Evolutionary conservation across 2,329 filamentous ascomycete genomes (phyloP).

Genomic region (Malbranchea zuffiana): DNA sequence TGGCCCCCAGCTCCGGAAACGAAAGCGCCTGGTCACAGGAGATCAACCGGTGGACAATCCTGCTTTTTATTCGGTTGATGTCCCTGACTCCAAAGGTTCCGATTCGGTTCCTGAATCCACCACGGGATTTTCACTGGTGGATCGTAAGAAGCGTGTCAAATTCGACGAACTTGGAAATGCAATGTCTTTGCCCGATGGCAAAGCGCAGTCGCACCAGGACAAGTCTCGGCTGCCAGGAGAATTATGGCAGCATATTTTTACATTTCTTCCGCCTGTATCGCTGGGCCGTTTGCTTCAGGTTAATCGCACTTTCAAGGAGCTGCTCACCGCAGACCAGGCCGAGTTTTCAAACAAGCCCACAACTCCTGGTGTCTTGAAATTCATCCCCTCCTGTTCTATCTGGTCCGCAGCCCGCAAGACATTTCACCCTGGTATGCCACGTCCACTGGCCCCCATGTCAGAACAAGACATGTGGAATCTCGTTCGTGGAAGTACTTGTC

Average conservation of each 20-base stretch:
- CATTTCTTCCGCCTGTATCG: constrained; percentile 51
- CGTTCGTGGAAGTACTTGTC: constrained; percentile 51
- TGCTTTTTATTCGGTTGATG: constrained; percentile 4
- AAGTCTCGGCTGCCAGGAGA: constrained; percentile 43
- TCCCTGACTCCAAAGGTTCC: constrained; percentile 1
- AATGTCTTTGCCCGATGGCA: constrained; percentile 9
- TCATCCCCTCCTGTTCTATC: constrained; percentile 51
- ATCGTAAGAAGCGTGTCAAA: constrained; percentile 16
- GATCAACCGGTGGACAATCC: constrained; percentile 1
- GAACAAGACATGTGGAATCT: constrained; percentile 71
- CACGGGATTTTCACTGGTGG: constrained; percentile 1
- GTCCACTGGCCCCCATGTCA: constrained; percentile 52
- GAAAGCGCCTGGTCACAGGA: constrained; percentile 8
- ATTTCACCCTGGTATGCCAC: constrained; percentile 57
- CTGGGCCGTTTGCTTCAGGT: constrained; percentile 56
- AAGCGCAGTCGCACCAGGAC: constrained; percentile 9
- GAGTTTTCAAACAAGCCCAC: constrained; percentile 22
- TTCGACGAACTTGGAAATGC: constrained; percentile 7
- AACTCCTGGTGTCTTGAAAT: constrained; percentile 23
- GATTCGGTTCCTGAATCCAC: neutral
- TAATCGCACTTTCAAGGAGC: constrained; percentile 55
- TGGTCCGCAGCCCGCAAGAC: constrained; percentile 59
- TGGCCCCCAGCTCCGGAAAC: constrained; percentile 8
- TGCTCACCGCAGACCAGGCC: constrained; percentile 42
- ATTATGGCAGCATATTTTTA: constrained; percentile 61